These are phyloP conservation scores for Begonia loranthoides DNA, from an alignment of 306 rosid species.

Conservation along the genomic window DNA sequence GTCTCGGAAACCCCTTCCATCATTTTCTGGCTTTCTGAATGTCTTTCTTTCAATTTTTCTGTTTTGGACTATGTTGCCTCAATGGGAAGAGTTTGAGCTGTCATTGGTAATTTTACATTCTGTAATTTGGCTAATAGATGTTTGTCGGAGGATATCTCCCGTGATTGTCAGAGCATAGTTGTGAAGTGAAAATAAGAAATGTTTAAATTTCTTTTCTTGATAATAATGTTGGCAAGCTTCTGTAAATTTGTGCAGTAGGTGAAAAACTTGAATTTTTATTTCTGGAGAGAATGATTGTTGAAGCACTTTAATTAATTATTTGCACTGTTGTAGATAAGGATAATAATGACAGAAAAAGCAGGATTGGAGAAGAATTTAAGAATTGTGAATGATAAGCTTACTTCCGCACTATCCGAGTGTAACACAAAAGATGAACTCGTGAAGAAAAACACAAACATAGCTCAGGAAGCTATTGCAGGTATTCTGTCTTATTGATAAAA, in stretches of 20 bases:
- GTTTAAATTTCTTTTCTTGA: too few relatives aligned
- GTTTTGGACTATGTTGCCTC: too few relatives aligned
- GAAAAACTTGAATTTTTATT: neutral
- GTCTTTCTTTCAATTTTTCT: too few relatives aligned
- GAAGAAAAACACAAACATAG: constrained; percentile 53
- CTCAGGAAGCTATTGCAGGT: constrained; percentile 72
- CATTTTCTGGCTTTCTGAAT: too few relatives aligned
- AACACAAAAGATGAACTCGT: constrained; percentile 62
- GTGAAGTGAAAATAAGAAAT: too few relatives aligned
- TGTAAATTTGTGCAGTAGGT: neutral
- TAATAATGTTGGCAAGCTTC: too few relatives aligned
- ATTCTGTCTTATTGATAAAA: neutral
- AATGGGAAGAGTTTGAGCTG: too few relatives aligned
- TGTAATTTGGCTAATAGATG: too few relatives aligned
- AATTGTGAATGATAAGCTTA: constrained; percentile 41
- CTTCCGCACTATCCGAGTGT: constrained; percentile 45
- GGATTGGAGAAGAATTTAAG: constrained; percentile 52
- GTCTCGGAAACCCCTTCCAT: too few relatives aligned
- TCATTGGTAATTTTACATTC: too few relatives aligned
- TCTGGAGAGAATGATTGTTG: neutral
- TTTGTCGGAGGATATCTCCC: too few relatives aligned
- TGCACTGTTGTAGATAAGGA: constrained; percentile 17
- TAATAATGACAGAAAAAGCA: constrained; percentile 54
- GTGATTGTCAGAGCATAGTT: too few relatives aligned
- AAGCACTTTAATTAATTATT: neutral